These are phyloP conservation scores for Colletotrichum endophyticum DNA, from an alignment of 2,329 filamentous ascomycete genomes.

Conservation along the genomic window DNA sequence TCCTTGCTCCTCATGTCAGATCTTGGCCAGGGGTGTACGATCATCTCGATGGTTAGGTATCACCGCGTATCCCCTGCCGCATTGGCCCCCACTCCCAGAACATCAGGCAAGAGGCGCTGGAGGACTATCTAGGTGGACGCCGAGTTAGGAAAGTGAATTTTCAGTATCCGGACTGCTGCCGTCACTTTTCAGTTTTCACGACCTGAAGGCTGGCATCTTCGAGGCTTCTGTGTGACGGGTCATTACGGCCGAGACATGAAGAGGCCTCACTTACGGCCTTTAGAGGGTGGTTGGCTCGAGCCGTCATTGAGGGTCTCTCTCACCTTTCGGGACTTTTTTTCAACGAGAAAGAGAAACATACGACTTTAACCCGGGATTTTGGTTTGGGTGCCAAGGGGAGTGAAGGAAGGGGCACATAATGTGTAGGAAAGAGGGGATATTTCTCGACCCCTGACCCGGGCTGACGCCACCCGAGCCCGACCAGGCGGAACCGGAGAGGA, in stretches of 20 bases:
- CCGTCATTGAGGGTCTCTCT: background rate
- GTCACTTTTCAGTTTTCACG: background rate
- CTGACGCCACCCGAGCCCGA: constrained; percentile 11
- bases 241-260: constrained; percentile 7
- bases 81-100: background rate
- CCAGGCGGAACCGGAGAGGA: constrained; percentile 14
- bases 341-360: background rate
- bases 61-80: background rate
- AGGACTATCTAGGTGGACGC: background rate
- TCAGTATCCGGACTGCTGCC: background rate
- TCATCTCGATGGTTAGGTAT: background rate
- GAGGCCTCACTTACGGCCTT: constrained; percentile 9
- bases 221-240: background rate
- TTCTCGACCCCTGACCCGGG: background rate
- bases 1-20: background rate
- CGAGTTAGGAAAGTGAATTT: background rate
- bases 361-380: background rate
- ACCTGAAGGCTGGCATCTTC: background rate
- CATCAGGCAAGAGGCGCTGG: background rate
- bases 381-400: background rate
- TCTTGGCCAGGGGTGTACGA: background rate
- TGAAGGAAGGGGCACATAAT: background rate
- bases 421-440: background rate
- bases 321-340: background rate
- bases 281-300: background rate